phyloP scores from a whole-genome alignment of 805 yeast genomes.

The Saccharomycopsis sp. region DNA sequence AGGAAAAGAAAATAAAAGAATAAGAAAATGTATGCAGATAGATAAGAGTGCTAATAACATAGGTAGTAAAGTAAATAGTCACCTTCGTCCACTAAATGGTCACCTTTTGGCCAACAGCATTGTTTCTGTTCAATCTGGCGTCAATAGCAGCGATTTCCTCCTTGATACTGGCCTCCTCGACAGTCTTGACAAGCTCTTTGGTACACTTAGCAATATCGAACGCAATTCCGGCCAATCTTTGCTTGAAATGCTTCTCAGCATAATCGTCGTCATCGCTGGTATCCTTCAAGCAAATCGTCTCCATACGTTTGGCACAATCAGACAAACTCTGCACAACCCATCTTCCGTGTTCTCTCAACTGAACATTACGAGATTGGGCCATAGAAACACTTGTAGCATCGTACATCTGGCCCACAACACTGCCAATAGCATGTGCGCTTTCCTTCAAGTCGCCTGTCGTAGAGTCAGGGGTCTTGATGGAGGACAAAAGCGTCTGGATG shows the following conservation, averaged over 20 bases:
- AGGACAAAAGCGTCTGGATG: slow-evolving; percentile 71
- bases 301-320: slow-evolving; percentile 83
- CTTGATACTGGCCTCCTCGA: slow-evolving; percentile 86
- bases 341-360: slow-evolving; percentile 81
- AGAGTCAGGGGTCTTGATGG: slow-evolving; percentile 71
- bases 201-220: slow-evolving; percentile 96
- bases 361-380: slow-evolving; percentile 81
- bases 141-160: slow-evolving; percentile 81
- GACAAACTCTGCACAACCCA: slow-evolving; percentile 85
- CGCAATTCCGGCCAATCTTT: slow-evolving; percentile 90
- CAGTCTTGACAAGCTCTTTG: slow-evolving; percentile 90
- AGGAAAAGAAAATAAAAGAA: not conserved
- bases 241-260: slow-evolving; percentile 87
- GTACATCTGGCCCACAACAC: slow-evolving; percentile 78
- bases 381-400: slow-evolving; percentile 82
- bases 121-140: slow-evolving; percentile 39
- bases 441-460: slow-evolving; percentile 66
- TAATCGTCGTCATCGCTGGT: slow-evolving; percentile 46
- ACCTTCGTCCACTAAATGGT: not conserved
- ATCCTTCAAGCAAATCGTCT: slow-evolving; percentile 47
- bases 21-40: too few species aligned
- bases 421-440: slow-evolving; percentile 69
- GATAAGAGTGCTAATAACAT: not conserved
- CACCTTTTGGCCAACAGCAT: not conserved
- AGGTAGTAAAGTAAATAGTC: not conserved